phyloP scores from a whole-genome alignment of 345 rosid genomes.

The Ricinus communis region DNA sequence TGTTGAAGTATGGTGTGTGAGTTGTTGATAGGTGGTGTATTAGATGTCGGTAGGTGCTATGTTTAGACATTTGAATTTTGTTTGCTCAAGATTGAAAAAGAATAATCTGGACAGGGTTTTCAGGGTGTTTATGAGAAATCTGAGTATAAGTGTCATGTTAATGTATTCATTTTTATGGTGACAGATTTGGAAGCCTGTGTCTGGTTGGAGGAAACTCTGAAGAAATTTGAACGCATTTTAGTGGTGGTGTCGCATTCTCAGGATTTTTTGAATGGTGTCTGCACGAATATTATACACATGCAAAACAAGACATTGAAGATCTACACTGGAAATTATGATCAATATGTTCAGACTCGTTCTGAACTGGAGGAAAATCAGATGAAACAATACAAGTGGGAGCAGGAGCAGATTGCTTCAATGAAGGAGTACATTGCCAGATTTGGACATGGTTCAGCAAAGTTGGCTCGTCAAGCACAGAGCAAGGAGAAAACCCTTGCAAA shows the following conservation, averaged over 20 bases:
- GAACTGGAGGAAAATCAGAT: constrained; percentile 98
- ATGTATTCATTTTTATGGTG: background rate
- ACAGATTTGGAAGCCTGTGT: constrained; percentile 99
- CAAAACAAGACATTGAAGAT: constrained; percentile 77
- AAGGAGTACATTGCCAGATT: constrained; percentile 98
- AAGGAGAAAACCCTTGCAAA: constrained; percentile 97
- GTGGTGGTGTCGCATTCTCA: constrained; percentile 97
- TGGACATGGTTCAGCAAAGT: constrained; percentile 98
- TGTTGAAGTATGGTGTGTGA: no score
- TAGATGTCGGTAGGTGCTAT: background rate
- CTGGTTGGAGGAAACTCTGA: constrained; percentile 93
- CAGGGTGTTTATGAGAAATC: background rate
- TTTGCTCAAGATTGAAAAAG: background rate
- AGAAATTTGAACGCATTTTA: constrained; percentile 87
- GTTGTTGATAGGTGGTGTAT: background rate
- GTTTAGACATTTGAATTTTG: background rate
- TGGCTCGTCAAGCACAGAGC: constrained; percentile 99
- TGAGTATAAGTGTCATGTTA: background rate
- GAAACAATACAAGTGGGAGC: constrained; percentile 99
- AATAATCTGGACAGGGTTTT: background rate
- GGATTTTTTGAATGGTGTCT: constrained; percentile 95
- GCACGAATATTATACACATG: constrained; percentile 98
- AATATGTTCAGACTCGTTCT: constrained; percentile 91
- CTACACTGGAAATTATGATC: constrained; percentile 91
- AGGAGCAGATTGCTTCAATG: constrained; percentile 96